phyloP scores from a whole-genome alignment of 2,329 filamentous ascomycete genomes.

The Tolypocladium inflatum region DNA sequence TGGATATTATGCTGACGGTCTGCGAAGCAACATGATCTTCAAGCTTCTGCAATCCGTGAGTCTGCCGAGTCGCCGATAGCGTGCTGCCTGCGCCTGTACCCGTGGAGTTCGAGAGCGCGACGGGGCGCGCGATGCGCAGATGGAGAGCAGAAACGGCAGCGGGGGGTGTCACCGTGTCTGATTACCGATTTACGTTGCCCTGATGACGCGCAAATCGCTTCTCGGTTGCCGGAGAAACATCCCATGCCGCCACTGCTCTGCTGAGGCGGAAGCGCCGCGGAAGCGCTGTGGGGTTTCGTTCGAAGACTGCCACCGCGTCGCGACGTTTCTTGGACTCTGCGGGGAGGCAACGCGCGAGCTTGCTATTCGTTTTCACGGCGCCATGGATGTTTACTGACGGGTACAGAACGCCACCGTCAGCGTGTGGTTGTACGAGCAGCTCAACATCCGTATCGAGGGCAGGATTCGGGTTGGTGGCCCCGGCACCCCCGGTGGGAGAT shows the following conservation, averaged over 20 bases:
- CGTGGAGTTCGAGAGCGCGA: neutral
- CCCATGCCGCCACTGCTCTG: neutral
- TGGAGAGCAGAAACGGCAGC: neutral
- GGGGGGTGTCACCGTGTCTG: neutral
- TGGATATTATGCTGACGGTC: neutral
- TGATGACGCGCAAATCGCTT: neutral
- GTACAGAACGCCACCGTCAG: constrained; percentile 68
- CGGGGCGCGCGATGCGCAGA: neutral
- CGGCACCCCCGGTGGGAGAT: neutral
- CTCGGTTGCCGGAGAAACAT: neutral
- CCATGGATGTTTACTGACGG: neutral
- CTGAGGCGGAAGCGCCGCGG: neutral
- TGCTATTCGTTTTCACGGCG: neutral
- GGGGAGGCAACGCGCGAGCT: neutral
- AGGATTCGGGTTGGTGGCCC: constrained; percentile 72
- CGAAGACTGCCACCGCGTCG: neutral
- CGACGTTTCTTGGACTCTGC: neutral
- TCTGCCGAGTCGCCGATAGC: constrained; percentile 4
- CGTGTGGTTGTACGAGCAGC: constrained; percentile 96
- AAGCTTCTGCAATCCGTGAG: constrained; percentile 65
- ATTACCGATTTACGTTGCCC: neutral
- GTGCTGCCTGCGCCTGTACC: neutral
- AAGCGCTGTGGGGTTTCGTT: neutral
- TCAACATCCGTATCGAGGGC: constrained; percentile 88
- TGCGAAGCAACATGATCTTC: constrained; percentile 38